These are phyloP conservation scores for Cystofilobasidium capitatum DNA, from an alignment of 768 basidiomycete species.

Conservation along the genomic window DNA sequence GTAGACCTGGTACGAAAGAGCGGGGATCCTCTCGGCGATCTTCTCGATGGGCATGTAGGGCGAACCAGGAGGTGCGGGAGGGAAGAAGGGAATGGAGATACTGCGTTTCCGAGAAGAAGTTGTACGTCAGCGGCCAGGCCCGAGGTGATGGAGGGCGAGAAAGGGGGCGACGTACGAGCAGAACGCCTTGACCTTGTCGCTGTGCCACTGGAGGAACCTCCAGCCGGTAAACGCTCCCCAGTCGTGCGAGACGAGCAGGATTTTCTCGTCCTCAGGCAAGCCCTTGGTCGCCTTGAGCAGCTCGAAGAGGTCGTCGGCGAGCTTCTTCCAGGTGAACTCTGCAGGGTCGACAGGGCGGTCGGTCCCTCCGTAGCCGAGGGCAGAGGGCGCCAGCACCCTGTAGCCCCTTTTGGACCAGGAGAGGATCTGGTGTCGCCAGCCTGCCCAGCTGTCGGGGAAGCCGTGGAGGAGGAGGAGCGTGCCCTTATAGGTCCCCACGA, in stretches of 20 bases:
- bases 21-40: neutral
- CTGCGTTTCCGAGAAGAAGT: neutral
- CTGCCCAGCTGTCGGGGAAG: neutral
- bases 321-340: neutral
- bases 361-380: neutral
- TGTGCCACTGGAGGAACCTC: neutral
- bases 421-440: neutral
- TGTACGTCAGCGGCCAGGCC: neutral
- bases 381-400: neutral
- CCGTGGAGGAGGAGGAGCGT: neutral
- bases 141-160: neutral
- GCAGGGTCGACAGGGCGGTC: neutral
- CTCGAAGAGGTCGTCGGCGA: neutral
- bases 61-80: neutral
- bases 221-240: slow-evolving; percentile 4
- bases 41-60: neutral
- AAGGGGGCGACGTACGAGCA: neutral
- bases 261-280: neutral
- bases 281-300: neutral
- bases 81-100: neutral
- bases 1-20: neutral
- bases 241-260: neutral
- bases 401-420: neutral
- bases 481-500: neutral
- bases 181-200: neutral